Percentiles rank a stretch among this genome's conserved stretches.
Evolutionary conservation across 225 moss, liverwort and hornwort genomes (phyloP).

Genomic region (Antitrichia curtipendula): DNA sequence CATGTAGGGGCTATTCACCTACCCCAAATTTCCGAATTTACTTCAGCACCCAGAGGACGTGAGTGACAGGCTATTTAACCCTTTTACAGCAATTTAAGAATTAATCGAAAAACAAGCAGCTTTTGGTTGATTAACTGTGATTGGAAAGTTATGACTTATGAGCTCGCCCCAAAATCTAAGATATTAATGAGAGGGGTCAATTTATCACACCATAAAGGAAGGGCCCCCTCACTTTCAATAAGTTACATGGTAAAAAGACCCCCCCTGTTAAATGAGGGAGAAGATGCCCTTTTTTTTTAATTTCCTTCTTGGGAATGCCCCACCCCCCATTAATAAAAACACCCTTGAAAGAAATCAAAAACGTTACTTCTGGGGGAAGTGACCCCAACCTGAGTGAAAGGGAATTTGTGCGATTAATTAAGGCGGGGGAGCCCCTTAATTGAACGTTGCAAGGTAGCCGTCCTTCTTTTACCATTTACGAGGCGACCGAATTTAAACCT

Average conservation of each 20-base stretch:
- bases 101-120: neutral
- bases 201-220: neutral
- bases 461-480: neutral
- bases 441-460: neutral
- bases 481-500: constrained; percentile 8
- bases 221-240: neutral
- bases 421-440: neutral
- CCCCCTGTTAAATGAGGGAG: neutral
- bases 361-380: neutral
- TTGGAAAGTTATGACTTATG: neutral
- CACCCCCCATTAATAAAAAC: neutral
- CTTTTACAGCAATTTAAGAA: neutral
- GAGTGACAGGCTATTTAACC: neutral
- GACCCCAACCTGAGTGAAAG: neutral
- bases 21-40: neutral
- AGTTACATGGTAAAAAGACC: neutral
- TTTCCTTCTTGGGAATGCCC: neutral
- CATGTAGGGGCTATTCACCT: neutral
- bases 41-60: neutral
- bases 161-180: constrained; percentile 6
- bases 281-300: constrained; percentile 1
- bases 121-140: constrained; percentile 12
- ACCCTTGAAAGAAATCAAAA: neutral
- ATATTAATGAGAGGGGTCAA: constrained; percentile 8
- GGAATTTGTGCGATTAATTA: constrained; percentile 8